A percentile compares a stretch with the other conserved stretches of the same genome.
Conservation (phyloP, 2,329 filamentous ascomycete genomes). For the Penicillium freii region DNA sequence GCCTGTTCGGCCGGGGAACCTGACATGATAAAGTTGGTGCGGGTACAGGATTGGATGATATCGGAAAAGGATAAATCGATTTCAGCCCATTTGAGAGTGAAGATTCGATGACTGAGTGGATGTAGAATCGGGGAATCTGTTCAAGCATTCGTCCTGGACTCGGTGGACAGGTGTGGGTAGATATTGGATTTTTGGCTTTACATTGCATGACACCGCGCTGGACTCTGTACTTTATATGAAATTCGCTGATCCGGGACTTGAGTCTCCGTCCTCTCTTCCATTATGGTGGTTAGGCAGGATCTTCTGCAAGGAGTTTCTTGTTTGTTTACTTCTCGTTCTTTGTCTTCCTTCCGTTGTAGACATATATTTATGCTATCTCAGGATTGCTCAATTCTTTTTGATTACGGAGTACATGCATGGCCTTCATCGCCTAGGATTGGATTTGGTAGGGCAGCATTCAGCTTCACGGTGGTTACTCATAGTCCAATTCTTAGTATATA, state of each 20-base stretch:
- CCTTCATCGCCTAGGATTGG: neutral
- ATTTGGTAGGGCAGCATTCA: neutral
- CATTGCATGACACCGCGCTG: constrained; percentile 29
- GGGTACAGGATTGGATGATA: constrained; percentile 17
- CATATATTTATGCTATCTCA: constrained; percentile 18
- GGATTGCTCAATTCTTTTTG: constrained; percentile 15
- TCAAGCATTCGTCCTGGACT: constrained; percentile 10
- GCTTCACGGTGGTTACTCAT: neutral
- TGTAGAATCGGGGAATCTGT: constrained; percentile 20
- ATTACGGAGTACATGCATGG: neutral
- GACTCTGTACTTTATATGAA: constrained; percentile 29
- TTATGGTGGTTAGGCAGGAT: constrained; percentile 3
- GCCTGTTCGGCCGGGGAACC: constrained; percentile 2
- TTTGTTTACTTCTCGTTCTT: constrained; percentile 5
- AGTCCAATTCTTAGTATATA: neutral
- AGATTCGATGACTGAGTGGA: constrained; percentile 18
- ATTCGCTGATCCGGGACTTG: constrained; percentile 16
- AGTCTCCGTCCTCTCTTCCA: constrained; percentile 10
- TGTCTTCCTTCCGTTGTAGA: constrained; percentile 1
- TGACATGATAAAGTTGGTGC: constrained; percentile 12
- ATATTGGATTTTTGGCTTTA: constrained; percentile 27
- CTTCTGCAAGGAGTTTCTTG: constrained; percentile 8
- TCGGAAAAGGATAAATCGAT: constrained; percentile 21
- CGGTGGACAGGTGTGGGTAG: constrained; percentile 25
- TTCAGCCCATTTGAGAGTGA: constrained; percentile 15